Percentiles rank a stretch among this genome's conserved stretches.
Evolutionary conservation across 345 rosid species (phyloP).

Genomic region (Zanthoxylum bungeanum): DNA sequence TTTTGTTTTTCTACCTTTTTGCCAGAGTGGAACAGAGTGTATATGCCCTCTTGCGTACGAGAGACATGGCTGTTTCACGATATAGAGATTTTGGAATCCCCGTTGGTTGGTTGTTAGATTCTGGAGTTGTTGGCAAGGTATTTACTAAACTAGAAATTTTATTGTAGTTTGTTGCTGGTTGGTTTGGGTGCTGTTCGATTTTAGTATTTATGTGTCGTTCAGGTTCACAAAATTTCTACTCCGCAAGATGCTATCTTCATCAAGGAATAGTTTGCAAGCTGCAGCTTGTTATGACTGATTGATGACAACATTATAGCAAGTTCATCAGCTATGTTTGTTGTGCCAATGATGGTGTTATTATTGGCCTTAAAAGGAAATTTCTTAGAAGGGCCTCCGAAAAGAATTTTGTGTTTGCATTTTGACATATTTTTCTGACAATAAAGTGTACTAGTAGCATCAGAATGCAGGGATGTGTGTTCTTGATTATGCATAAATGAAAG

Average conservation of each 20-base stretch:
- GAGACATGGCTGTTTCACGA: conserved; percentile 89
- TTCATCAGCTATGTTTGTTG: background rate
- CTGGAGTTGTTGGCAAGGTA: conserved; percentile 98
- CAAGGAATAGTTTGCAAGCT: background rate
- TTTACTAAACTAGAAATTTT: background rate
- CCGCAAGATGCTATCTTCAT: background rate
- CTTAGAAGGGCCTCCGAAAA: background rate
- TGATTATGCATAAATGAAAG: background rate
- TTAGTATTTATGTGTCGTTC: background rate
- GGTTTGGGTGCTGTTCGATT: background rate
- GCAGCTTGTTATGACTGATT: background rate
- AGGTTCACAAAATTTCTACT: background rate
- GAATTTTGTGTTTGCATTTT: background rate
- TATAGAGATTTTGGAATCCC: conserved; percentile 92
- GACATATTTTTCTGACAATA: background rate
- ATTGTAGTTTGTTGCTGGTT: background rate
- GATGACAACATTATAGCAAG: background rate
- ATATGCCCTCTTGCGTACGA: conserved; percentile 83
- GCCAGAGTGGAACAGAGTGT: conserved; percentile 90
- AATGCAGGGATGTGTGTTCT: background rate
- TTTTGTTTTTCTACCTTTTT: conserved; percentile 12
- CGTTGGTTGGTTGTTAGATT: conserved; percentile 74
- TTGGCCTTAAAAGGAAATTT: background rate
- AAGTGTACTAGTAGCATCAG: background rate
- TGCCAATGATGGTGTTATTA: background rate